Percentiles rank a stretch among this genome's conserved stretches.
These are phyloP conservation scores for Punica granatum DNA, from an alignment of 345 rosid species.

Conservation along the genomic window DNA sequence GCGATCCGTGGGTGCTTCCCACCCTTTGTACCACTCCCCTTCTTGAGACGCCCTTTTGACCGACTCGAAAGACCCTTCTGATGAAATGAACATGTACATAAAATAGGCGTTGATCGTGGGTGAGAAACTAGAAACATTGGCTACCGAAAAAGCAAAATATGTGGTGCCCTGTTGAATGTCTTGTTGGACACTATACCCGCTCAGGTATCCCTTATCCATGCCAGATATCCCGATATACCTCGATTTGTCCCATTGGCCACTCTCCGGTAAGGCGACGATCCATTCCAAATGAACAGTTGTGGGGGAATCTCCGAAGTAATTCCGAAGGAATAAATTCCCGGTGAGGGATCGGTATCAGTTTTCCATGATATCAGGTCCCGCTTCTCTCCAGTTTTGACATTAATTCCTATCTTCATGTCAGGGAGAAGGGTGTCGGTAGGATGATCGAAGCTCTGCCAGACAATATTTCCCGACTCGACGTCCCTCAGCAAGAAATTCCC, in stretches of 20 bases:
- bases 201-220: conserved; percentile 4
- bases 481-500: conserved; percentile 31
- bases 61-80: conserved; percentile 6
- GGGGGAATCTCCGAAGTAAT: conserved; percentile 20
- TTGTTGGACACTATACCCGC: conserved; percentile 5
- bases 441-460: conserved; percentile 39
- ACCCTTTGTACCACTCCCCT: conserved; percentile 8
- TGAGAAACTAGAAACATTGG: no score
- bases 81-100: conserved; percentile 10
- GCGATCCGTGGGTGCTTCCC: conserved; percentile 13
- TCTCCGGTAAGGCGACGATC: conserved; percentile 5
- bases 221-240: conserved; percentile 4
- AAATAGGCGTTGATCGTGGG: not conserved
- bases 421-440: conserved; percentile 36
- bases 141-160: not conserved
- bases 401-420: conserved; percentile 30
- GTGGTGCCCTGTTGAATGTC: conserved; percentile 9
- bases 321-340: conserved; percentile 20
- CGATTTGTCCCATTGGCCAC: conserved; percentile 14
- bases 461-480: not conserved
- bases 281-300: conserved; percentile 18
- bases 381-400: conserved; percentile 9
- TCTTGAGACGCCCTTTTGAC: conserved; percentile 6
- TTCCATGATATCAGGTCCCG: conserved; percentile 26
- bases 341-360: conserved; percentile 22